Base-by-base conservation (phyloP, 2,329 filamentous ascomycete species). In the Diaporthe helianthi region DNA sequence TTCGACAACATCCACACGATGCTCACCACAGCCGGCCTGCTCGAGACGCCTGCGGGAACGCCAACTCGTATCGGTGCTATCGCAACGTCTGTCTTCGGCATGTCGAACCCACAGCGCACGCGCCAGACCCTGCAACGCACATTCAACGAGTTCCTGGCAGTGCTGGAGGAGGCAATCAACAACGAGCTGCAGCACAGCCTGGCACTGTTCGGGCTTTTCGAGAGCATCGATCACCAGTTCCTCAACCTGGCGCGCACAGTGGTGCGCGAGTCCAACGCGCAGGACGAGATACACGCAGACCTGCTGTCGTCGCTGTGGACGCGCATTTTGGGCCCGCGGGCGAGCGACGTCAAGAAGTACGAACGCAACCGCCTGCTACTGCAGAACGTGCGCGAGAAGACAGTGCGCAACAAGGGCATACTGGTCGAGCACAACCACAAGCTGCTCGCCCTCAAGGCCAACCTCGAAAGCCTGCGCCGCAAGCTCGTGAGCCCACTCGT, bases 161-260 rank as follows among this genome's bases (percentile, higher is more conserved):
- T 96, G 0, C 88, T 98, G 26, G 95, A 98, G 81, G 93, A 97
- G 72, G 92, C 92, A 70, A 97, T 98, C 78, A 89, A 91, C 75
- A 91, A 88, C 73, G 94, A 98, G 80, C 85, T 98, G 24, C 90
- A 90, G 66, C 91, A 95, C 80, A 92, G 91, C 49, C 87, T 94
- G 1, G 87, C 89, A 1, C 88, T 98, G 17, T 97, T 97, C 79
- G 88, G 88, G 4, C 89, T 97, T n/a, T 98, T 98, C 79, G 94
- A 97, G 78, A 88, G 90, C 70, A 94, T 98, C 74, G 95, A 98
- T 80, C 88, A 90, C 65, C 93, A 97, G 78, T 97, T 98, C 80
- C 86, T 94, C 71, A 97, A 96, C 78, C 86, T 98, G 0, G 93
- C 93, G 72, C 91, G 94, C 71, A 92, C 90, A 6, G 94, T 97